phyloP scores from a whole-genome alignment of 1,284 basidiomycete species.

The Leccinum laetum region DNA sequence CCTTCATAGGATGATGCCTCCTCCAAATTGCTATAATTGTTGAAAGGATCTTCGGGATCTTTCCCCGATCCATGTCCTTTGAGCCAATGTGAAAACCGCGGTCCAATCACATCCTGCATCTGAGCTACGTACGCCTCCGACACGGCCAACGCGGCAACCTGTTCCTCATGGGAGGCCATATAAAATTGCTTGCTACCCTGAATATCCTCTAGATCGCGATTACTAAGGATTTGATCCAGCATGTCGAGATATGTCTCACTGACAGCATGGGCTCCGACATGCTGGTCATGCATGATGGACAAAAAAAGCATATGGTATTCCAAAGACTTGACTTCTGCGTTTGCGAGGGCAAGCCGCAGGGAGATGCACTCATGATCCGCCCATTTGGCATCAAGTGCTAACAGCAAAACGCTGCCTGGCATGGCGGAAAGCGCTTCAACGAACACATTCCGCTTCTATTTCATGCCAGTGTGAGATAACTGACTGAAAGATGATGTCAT shows the following conservation, averaged over 20 bases:
- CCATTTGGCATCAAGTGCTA: neutral
- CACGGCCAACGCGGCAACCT: neutral
- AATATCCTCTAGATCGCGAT: neutral
- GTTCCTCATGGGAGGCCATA: neutral
- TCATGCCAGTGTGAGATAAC: neutral
- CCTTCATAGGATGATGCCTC: neutral
- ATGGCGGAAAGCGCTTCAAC: neutral
- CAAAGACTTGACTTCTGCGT: neutral
- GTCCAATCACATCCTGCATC: neutral
- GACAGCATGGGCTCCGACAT: neutral
- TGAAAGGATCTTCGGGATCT: neutral
- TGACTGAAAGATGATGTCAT: neutral
- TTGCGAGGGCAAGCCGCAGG: neutral
- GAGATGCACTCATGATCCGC: neutral
- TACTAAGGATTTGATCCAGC: neutral
- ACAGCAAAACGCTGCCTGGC: neutral
- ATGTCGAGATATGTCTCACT: neutral
- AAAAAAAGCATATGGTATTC: neutral
- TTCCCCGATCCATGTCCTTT: neutral
- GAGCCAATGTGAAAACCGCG: neutral
- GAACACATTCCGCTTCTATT: neutral
- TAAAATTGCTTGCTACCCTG: neutral
- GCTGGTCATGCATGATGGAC: neutral
- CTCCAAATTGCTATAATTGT: neutral
- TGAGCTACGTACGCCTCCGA: neutral